Evolutionary conservation across 2,329 filamentous ascomycete species (phyloP), one percentile per base, ranked within the genome.

Genomic region (Niveomyces coronatus): DNA sequence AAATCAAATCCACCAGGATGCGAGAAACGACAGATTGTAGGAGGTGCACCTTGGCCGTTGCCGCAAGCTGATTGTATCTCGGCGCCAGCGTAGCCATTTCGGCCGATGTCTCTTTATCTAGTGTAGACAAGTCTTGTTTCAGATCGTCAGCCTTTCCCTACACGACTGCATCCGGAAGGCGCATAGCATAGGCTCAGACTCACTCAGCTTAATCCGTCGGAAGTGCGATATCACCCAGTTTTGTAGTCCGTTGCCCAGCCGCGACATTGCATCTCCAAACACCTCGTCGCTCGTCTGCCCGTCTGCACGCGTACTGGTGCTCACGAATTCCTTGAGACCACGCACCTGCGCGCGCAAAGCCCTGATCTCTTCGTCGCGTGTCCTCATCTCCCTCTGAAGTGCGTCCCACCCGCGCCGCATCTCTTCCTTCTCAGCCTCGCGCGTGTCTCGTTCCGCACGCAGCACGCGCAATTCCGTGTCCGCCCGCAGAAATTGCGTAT

Each of bases 181-280:
- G n/a, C n/a, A n/a, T n/a, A 9, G 9, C 8, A 28, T 4, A 4
- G 5, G 17, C 22, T 35, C 10, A 17, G 9, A 55, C 64, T 48
- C 53, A 71, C 69, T 62, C 32, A 81, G 57, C 58, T 70, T 81
- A 10, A 71, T 67, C 44, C 71, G 73, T 36, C 81, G 68, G 46
- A 82, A 85, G 52, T 82, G 74, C 18, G 73, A 70, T 48, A 85
- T 76, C 4, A 80, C 73, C 81, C 81, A 86, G 49, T 85, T 84
- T 58, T 85, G 79, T 47, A 84, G 58, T 17, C 79, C 73, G 49
- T 84, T 80, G 15, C 74, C 73, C 32, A 85, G 54, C 41, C 70
- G 66, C 35, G 68, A 64, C 64, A 82, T 74, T 9, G 68, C 65
- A 35, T 81, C 74, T 3, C 65, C 71, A 51, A 85, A 72, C 9